These are phyloP conservation scores for Lolium perenne DNA, from an alignment of 176 grass and related monocot species.

Conservation along the genomic window DNA sequence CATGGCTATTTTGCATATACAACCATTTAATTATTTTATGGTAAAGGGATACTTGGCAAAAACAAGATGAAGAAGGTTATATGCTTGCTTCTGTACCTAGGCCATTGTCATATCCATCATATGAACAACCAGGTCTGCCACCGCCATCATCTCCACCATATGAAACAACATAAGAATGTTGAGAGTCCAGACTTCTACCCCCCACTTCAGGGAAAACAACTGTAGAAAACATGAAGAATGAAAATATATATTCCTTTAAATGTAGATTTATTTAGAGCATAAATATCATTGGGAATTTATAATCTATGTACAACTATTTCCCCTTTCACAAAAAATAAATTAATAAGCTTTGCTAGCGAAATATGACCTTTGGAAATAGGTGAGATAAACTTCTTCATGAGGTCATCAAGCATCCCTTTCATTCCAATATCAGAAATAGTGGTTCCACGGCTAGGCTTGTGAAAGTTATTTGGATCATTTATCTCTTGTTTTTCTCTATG, in stretches of 20 bases:
- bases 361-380: constrained; percentile 61
- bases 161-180: constrained; percentile 59
- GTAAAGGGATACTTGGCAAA: neutral
- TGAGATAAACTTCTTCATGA: constrained; percentile 69
- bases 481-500: constrained; percentile 45
- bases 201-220: constrained; percentile 68
- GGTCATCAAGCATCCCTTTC: constrained; percentile 62
- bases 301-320: neutral
- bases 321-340: neutral
- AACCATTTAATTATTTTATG: neutral
- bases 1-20: neutral
- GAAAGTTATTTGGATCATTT: constrained; percentile 55
- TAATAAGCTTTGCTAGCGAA: neutral
- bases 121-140: constrained; percentile 51
- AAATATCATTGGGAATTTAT: neutral
- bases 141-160: constrained; percentile 42
- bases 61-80: neutral
- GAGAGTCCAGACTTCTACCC: constrained; percentile 53
- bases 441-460: constrained; percentile 35
- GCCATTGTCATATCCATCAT: constrained; percentile 22
- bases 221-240: constrained; percentile 32
- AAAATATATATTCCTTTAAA: neutral
- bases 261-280: neutral
- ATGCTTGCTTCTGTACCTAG: neutral
- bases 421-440: constrained; percentile 63